These are phyloP conservation scores for Mortierella polycephala DNA, from an alignment of 371 early-diverging fungal species.

Conservation along the genomic window DNA sequence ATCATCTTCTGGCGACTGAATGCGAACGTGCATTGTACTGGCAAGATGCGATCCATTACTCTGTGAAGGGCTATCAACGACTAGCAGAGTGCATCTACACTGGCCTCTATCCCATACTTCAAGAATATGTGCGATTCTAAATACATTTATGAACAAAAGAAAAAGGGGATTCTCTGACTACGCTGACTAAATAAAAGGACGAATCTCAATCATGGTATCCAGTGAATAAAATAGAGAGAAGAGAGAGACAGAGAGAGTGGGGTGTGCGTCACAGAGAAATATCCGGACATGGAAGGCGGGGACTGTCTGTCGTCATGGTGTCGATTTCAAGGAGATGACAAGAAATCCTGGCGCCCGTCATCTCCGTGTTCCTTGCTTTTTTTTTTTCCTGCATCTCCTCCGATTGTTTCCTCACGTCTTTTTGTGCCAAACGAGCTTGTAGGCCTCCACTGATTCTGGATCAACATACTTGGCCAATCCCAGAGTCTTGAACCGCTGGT, in stretches of 20 bases:
- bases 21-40: not conserved
- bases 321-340: no score
- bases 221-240: no score
- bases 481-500: conserved; percentile 51
- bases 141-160: not conserved
- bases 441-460: conserved; percentile 39
- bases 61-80: conserved; percentile 14
- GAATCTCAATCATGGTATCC: no score
- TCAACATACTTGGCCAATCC: conserved; percentile 52
- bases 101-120: not conserved
- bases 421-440: conserved; percentile 55
- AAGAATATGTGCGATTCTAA: not conserved
- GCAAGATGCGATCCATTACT: conserved; percentile 17
- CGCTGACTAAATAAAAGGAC: no score
- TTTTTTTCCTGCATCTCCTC: not conserved
- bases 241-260: no score
- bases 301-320: no score
- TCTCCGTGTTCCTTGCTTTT: not conserved
- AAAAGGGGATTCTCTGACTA: not conserved
- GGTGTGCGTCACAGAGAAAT: no score
- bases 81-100: conserved; percentile 11
- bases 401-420: conserved; percentile 24
- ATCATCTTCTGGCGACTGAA: conserved; percentile 16
- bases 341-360: no score
- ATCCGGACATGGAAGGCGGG: no score